Evolutionary conservation across 225 moss, liverwort and hornwort species (phyloP), one percentile per base, ranked within the genome.

Genomic region (Pseudoscleropodium purum): DNA sequence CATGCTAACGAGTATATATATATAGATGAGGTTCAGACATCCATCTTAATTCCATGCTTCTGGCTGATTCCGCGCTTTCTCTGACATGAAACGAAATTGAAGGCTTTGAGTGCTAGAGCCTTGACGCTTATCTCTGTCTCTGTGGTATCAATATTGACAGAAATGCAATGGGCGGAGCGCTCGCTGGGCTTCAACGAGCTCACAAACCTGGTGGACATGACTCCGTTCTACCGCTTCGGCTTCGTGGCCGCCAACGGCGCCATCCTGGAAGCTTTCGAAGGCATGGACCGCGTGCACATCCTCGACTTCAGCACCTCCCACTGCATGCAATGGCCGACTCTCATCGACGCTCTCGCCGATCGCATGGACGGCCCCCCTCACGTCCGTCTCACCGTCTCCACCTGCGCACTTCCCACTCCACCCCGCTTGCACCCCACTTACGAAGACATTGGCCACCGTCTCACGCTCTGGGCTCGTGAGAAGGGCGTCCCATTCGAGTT

Each of bases 281-380:
- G 96, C 16, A 89, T 93, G 85, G 94, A 93, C 11, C 92, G 88
- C 36, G 94, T 96, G 78, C 96, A 96, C 93, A 96, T 96, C 66
- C 52, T 96, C 3, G 96, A 96, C 85, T 96, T 94, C 92, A 93
- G 93, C 82, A 95, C 95, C 54, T 95, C 94, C 33, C 95, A 96
- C 33, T 95, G 96, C 82, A 96, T 95, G 95, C 96, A 96, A 80
- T 96, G 96, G 96, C 96, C 96, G 1, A 96, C 96, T 23, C 90
- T 97, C 54, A 97, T 97, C 68, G 96, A 97, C 79, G 91, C 96
- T 15, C 92, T 97, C 1, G 94, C 95, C 3, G 95, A 95, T 37
- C 92, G 97, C 79, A 67, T 88, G 52, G 96, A 94, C 41, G 95
- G 96, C 0, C 95, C 97, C 3, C 96, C 96, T 14, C 95, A 95